A percentile compares a stretch with the other conserved stretches of the same genome.
Conservation (phyloP, 768 basidiomycete genomes). For the Phaeotremella fagi region DNA sequence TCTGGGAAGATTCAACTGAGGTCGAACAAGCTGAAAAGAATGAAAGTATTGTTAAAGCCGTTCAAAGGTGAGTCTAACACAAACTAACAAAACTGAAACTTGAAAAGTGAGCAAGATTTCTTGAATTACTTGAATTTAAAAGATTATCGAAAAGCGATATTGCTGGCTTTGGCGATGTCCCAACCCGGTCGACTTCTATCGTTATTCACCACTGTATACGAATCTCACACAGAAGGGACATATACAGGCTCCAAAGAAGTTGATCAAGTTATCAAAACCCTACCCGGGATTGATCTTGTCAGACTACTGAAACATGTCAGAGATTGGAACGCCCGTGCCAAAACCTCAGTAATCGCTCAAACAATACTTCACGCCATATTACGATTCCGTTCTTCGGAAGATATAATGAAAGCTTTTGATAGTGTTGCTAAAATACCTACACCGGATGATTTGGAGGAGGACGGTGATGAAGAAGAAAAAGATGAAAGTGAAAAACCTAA, state of each 20-base stretch:
- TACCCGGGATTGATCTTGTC: constrained; percentile 68
- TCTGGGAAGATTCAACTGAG: constrained; percentile 94
- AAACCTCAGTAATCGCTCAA: constrained; percentile 80
- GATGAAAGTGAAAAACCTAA: constrained; percentile 17
- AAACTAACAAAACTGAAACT: neutral
- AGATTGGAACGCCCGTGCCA: constrained; percentile 94
- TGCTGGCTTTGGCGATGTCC: constrained; percentile 84
- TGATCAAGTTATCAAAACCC: constrained; percentile 72
- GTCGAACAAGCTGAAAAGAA: constrained; percentile 72
- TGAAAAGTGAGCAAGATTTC: constrained; percentile 88
- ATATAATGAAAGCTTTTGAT: constrained; percentile 65
- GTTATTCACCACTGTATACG: constrained; percentile 66
- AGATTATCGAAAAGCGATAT: constrained; percentile 85
- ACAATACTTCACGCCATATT: constrained; percentile 72
- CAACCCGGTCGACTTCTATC: constrained; percentile 80
- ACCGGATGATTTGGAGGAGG: constrained; percentile 10
- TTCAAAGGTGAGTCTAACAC: constrained; percentile 66
- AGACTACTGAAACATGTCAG: constrained; percentile 74
- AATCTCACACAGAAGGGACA: constrained; percentile 30
- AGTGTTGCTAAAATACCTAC: constrained; percentile 14
- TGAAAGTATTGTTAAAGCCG: constrained; percentile 63
- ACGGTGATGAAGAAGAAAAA: constrained; percentile 16
- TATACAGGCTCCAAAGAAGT: constrained; percentile 68
- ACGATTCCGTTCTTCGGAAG: constrained; percentile 68
- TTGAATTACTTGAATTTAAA: constrained; percentile 78